phyloP scores from a whole-genome alignment of 2,329 filamentous ascomycete species.

The Aspergillus sp. region DNA sequence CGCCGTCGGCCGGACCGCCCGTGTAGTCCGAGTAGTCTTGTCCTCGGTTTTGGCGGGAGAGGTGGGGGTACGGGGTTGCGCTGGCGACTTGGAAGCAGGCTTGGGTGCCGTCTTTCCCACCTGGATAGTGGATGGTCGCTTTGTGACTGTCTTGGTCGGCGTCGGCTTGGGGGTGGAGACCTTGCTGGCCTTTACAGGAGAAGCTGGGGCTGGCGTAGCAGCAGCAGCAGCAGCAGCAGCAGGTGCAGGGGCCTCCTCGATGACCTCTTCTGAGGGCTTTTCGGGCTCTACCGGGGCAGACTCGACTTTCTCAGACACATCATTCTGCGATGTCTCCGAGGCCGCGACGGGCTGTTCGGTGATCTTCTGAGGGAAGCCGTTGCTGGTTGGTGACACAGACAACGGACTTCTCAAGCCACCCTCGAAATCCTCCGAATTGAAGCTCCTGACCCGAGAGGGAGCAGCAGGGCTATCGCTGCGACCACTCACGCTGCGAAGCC shows the following conservation, averaged over 20 bases:
- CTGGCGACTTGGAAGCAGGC: slow-evolving; percentile 23
- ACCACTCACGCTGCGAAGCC: slow-evolving; percentile 45
- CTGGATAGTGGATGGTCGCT: slow-evolving; percentile 36
- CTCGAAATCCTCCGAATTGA: slow-evolving; percentile 35
- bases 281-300: slow-evolving; percentile 9
- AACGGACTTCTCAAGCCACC: slow-evolving; percentile 32
- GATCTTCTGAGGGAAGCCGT: slow-evolving; percentile 21
- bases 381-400: slow-evolving; percentile 31
- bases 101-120: slow-evolving; percentile 27
- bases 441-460: slow-evolving; percentile 31
- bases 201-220: slow-evolving; percentile 8
- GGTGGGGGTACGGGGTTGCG: slow-evolving; percentile 22
- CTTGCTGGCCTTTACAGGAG: slow-evolving; percentile 5
- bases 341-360: slow-evolving; percentile 13
- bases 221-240: slow-evolving; percentile 5
- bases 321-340: slow-evolving; percentile 15
- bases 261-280: slow-evolving; percentile 17
- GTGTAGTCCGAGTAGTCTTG: slow-evolving; percentile 20
- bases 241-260: slow-evolving; percentile 19
- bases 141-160: slow-evolving; percentile 28
- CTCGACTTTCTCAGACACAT: slow-evolving; percentile 7
- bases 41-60: slow-evolving; percentile 25
- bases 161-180: slow-evolving; percentile 21
- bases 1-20: slow-evolving; percentile 28
- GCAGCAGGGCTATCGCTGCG: slow-evolving; percentile 34